A percentile compares a stretch with the other conserved stretches of the same genome.
These are phyloP conservation scores for Nidula microcarpa DNA, from an alignment of 768 basidiomycete genomes.

Conservation along the genomic window DNA sequence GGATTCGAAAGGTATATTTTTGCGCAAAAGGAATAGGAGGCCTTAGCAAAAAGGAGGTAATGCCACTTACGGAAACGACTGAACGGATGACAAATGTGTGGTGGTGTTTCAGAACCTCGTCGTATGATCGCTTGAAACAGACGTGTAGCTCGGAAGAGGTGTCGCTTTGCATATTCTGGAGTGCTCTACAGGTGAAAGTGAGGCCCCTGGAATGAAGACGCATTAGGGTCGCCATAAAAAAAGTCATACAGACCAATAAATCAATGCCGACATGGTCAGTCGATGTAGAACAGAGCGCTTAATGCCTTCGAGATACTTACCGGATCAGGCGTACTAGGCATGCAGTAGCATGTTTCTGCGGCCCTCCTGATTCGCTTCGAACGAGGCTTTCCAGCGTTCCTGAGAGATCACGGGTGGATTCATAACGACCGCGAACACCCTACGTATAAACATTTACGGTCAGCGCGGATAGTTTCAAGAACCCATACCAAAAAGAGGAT, in stretches of 20 bases:
- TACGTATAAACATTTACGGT: slow-evolving; percentile 17
- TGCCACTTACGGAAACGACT: slow-evolving; percentile 49
- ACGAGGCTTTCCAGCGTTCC: slow-evolving; percentile 62
- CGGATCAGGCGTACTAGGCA: slow-evolving; percentile 66
- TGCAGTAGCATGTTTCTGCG: slow-evolving; percentile 46
- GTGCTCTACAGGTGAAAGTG: slow-evolving; percentile 62
- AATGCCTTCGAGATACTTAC: slow-evolving; percentile 28
- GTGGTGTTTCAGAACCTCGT: slow-evolving; percentile 62
- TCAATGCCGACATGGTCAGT: neutral
- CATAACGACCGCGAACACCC: slow-evolving; percentile 64
- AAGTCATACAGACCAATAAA: neutral
- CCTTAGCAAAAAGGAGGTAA: slow-evolving; percentile 7
- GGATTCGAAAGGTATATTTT: neutral
- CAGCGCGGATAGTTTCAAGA: slow-evolving; percentile 3
- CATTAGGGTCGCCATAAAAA: neutral
- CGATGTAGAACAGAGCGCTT: neutral
- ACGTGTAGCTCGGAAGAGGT: slow-evolving; percentile 49
- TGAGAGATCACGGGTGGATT: slow-evolving; percentile 37
- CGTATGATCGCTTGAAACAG: slow-evolving; percentile 72
- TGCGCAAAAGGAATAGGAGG: slow-evolving; percentile 3
- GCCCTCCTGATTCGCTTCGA: slow-evolving; percentile 29
- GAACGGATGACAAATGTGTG: slow-evolving; percentile 67
- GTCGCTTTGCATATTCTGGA: slow-evolving; percentile 63
- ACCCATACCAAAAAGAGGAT: slow-evolving; percentile 6
- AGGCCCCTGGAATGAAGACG: slow-evolving; percentile 46